Conservation (phyloP, 805 yeast genomes). For the Suhomyces emberorum region DNA sequence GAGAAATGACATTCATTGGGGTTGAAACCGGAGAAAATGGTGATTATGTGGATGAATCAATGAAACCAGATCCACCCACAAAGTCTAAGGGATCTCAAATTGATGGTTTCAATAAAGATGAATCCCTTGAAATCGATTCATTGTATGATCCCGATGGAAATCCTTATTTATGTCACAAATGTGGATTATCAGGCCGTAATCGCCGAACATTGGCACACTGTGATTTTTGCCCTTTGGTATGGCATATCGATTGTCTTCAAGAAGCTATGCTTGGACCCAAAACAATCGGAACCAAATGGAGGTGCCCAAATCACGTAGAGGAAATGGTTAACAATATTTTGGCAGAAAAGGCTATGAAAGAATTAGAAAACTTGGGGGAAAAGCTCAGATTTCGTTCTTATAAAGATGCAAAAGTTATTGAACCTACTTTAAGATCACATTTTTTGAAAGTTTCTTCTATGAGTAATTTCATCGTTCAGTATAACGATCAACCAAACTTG, state of each 20-base stretch:
- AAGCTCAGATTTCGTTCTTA: conserved; percentile 39
- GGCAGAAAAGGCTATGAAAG: background rate
- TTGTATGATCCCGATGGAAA: conserved; percentile 67
- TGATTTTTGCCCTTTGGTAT: conserved; percentile 76
- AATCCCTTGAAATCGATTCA: conserved; percentile 57
- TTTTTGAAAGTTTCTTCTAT: conserved; percentile 30
- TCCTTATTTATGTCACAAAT: conserved; percentile 69
- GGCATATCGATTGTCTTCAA: conserved; percentile 86
- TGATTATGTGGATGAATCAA: conserved; percentile 56
- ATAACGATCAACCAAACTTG: conserved; percentile 31
- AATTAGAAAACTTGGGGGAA: conserved; percentile 4
- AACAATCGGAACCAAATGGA: conserved; percentile 78
- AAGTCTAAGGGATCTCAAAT: conserved; percentile 33
- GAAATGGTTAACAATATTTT: conserved; percentile 38
- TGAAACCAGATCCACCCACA: conserved; percentile 45
- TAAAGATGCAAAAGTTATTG: conserved; percentile 50
- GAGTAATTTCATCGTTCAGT: conserved; percentile 30
- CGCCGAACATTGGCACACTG: conserved; percentile 61
- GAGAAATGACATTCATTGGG: conserved; percentile 65
- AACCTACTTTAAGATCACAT: conserved; percentile 43
- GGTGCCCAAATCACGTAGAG: conserved; percentile 83
- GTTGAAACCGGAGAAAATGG: conserved; percentile 67
- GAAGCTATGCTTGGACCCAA: conserved; percentile 74
- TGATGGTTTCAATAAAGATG: conserved; percentile 39
- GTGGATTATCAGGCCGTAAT: conserved; percentile 66